These are phyloP conservation scores for Cyberlindnera galapagoensis DNA, from an alignment of 805 yeast genomes.

Conservation along the genomic window DNA sequence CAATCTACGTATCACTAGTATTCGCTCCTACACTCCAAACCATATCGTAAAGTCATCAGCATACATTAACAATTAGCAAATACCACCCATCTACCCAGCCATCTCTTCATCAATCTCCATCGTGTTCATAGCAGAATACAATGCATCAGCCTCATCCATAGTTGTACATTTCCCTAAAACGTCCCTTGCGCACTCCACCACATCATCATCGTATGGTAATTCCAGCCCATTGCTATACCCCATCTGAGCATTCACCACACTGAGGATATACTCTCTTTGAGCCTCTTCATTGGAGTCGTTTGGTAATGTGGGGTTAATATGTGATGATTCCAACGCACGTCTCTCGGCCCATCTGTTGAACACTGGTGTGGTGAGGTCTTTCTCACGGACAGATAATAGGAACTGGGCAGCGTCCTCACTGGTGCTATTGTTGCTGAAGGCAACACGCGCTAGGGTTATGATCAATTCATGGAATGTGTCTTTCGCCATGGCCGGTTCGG, in stretches of 20 bases:
- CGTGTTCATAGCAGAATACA: conserved; percentile 52
- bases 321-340: conserved; percentile 33
- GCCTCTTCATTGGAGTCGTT: conserved; percentile 1
- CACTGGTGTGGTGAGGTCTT: conserved; percentile 19
- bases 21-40: too few species aligned
- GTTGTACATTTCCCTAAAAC: conserved; percentile 62
- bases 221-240: conserved; percentile 54
- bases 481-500: conserved; percentile 20
- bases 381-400: conserved; percentile 30
- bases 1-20: too few species aligned
- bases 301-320: conserved; percentile 15
- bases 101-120: conserved; percentile 4
- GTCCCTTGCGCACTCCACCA: conserved; percentile 64
- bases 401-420: conserved; percentile 32
- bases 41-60: too few species aligned
- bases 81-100: not conserved
- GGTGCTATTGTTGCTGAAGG: conserved; percentile 42
- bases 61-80: too few species aligned
- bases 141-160: conserved; percentile 72
- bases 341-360: conserved; percentile 41
- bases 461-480: conserved; percentile 37
- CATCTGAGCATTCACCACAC: conserved; percentile 32
- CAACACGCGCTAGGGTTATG: conserved; percentile 45
- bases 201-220: conserved; percentile 53
- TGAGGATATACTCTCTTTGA: conserved; percentile 18